Base-by-base conservation (phyloP, 768 basidiomycete genomes). In the Crucibulum laeve region DNA sequence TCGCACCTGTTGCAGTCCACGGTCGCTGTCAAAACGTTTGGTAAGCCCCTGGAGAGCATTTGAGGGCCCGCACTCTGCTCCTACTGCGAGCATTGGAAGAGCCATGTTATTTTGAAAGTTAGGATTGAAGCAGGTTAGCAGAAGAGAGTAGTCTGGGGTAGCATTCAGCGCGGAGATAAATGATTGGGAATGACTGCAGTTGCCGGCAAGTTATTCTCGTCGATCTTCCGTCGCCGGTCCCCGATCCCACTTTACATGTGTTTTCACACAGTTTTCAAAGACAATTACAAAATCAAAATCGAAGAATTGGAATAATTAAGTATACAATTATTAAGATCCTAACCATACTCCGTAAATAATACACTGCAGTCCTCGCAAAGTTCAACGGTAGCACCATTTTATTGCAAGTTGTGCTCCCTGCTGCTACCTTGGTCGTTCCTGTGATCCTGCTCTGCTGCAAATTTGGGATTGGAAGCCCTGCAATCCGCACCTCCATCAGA, bases 401-500 rank as follows among this genome's bases (percentile, higher is more conserved):
- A 53, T 25, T 26, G 48, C 35, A 43, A 30, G 38, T 39, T 42
- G 32, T 46, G 46, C 15, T 52, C 50, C 40, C 51, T 44, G 41
- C 46, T 53, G 48, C 39, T 40, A 35, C 41, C 46, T 38, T 51
- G 47, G 24, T 47, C 56, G 42, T 53, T 52, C 46, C 53, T 51
- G 25, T 53, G 44, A 32, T 52, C 55, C 13, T 61, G 60, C 44
- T 57, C 53, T 19, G 55, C 60, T 25, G 56, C 52, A 45, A 63
- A 68, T 48, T 68, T 72, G 49, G 59, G 69, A 47, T 67, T 70
- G 42, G 66, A 62, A 36, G 63, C 64, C 51, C 84, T 73, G 61
- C 87, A 91, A 25, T 89, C 86, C 46, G 84, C 82, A 50, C 86
- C 88, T 51, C 86, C 86, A 62, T 91, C 88, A 41, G 88, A 91